A percentile compares a stretch with the other conserved stretches of the same genome.
Evolutionary conservation across 129 eudicot species (phyloP).

Genomic region (Oenanthe sinensis): DNA sequence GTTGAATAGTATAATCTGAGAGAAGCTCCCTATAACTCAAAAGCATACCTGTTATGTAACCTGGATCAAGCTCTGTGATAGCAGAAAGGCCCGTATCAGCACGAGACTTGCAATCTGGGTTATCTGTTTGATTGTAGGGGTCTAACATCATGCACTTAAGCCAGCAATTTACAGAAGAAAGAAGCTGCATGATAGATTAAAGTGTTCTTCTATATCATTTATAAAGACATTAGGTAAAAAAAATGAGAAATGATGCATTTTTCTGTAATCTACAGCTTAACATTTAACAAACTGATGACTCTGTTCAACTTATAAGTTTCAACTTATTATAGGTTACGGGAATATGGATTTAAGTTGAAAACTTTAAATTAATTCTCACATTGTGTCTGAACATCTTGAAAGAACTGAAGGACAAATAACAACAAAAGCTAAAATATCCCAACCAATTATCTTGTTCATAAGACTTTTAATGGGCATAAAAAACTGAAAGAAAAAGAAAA

Average conservation of each 20-base stretch:
- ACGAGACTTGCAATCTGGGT: slow-evolving; percentile 83
- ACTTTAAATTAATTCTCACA: not conserved
- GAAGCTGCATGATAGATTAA: slow-evolving; percentile 61
- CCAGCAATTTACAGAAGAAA: slow-evolving; percentile 98
- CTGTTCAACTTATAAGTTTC: not conserved
- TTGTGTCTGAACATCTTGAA: not conserved
- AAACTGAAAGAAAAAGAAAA: not conserved
- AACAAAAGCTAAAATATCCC: not conserved
- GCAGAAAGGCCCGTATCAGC: slow-evolving; percentile 99
- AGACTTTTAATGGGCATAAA: not conserved
- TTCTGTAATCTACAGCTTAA: not conserved
- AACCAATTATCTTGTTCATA: not conserved
- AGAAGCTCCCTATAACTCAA: not conserved
- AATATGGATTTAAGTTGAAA: not conserved
- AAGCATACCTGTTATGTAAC: slow-evolving; percentile 70
- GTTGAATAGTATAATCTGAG: not conserved
- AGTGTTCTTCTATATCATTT: not conserved
- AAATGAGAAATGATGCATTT: not conserved
- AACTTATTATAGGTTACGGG: not conserved
- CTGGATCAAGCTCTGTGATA: slow-evolving; percentile 95
- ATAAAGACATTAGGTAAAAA: not conserved
- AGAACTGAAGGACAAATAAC: not conserved
- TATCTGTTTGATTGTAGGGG: slow-evolving; percentile 95
- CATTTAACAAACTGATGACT: not conserved
- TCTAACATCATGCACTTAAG: slow-evolving; percentile 87